A percentile compares a stretch with the other conserved stretches of the same genome.
phyloP scores from a whole-genome alignment of 2,329 filamentous ascomycete genomes.

The Trichoderma cornu-damae region DNA sequence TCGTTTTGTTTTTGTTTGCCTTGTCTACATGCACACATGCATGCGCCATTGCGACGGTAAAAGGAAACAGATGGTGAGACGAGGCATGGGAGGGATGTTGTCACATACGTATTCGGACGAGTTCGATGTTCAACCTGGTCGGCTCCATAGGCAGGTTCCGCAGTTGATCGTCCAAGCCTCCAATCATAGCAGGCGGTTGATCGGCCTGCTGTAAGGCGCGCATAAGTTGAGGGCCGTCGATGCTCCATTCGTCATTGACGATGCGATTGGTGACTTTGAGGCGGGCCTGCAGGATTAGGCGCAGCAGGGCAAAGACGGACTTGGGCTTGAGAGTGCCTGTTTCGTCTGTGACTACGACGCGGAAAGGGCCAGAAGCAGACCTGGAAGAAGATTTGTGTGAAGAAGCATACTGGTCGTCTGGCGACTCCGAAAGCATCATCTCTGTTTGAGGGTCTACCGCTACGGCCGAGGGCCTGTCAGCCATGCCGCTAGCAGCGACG shows the following conservation, averaged over 20 bases:
- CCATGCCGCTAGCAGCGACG: neutral
- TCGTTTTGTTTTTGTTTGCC: too few species aligned
- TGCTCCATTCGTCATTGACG: conserved; percentile 30
- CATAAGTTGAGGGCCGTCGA: conserved; percentile 27
- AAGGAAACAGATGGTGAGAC: neutral
- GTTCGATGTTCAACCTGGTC: conserved; percentile 42
- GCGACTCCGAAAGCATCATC: conserved; percentile 10
- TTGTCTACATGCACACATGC: neutral
- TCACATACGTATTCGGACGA: conserved; percentile 44
- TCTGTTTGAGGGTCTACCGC: neutral
- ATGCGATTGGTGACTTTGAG: conserved; percentile 29
- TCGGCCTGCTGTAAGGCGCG: conserved; percentile 23
- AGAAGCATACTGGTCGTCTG: conserved; percentile 7
- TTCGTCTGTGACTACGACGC: conserved; percentile 26
- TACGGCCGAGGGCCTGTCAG: neutral
- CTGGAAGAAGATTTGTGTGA: neutral
- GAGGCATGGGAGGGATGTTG: neutral
- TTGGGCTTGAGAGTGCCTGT: conserved; percentile 26
- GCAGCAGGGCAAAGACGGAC: conserved; percentile 27
- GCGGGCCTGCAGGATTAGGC: conserved; percentile 29
- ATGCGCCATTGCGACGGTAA: neutral
- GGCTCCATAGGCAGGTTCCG: conserved; percentile 39
- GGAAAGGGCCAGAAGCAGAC: conserved; percentile 19
- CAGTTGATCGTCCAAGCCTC: conserved; percentile 33
- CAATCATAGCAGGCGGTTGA: conserved; percentile 25